Evolutionary conservation across 345 rosid genomes (phyloP).

Genomic region (Dimocarpus longan): DNA sequence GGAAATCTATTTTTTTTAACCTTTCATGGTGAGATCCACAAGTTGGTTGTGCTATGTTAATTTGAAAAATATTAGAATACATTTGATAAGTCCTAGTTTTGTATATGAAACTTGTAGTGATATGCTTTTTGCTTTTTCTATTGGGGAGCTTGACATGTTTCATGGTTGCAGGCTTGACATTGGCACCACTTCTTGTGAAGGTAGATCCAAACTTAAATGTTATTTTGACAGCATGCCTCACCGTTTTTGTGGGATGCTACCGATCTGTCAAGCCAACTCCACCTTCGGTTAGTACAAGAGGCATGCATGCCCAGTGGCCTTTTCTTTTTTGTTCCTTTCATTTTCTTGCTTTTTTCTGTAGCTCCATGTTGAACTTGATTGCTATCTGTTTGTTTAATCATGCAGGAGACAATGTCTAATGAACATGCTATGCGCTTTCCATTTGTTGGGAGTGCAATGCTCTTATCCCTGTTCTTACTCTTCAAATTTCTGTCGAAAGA

Average conservation of each 20-base stretch:
- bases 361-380: conserved; percentile 9
- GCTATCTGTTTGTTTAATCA: conserved; percentile 17
- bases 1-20: too few species aligned
- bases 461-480: conserved; percentile 87
- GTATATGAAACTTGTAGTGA: background rate
- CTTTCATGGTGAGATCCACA: too few species aligned
- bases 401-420: conserved; percentile 96
- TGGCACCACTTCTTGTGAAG: conserved; percentile 89
- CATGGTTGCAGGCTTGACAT: conserved; percentile 66
- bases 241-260: conserved; percentile 96
- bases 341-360: background rate
- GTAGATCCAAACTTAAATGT: conserved; percentile 95
- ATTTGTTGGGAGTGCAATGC: conserved; percentile 96
- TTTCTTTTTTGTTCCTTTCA: background rate
- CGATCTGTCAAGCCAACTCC: conserved; percentile 98
- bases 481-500: conserved; percentile 96
- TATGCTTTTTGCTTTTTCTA: background rate
- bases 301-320: background rate
- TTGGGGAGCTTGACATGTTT: conserved; percentile 14
- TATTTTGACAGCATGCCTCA: conserved; percentile 81
- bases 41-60: too few species aligned
- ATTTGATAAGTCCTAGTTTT: background rate
- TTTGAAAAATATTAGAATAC: background rate
- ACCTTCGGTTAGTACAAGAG: conserved; percentile 58
- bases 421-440: conserved; percentile 99